Evolutionary conservation across 306 rosid species (phyloP).

Genomic region (Clitoria ternatea): DNA sequence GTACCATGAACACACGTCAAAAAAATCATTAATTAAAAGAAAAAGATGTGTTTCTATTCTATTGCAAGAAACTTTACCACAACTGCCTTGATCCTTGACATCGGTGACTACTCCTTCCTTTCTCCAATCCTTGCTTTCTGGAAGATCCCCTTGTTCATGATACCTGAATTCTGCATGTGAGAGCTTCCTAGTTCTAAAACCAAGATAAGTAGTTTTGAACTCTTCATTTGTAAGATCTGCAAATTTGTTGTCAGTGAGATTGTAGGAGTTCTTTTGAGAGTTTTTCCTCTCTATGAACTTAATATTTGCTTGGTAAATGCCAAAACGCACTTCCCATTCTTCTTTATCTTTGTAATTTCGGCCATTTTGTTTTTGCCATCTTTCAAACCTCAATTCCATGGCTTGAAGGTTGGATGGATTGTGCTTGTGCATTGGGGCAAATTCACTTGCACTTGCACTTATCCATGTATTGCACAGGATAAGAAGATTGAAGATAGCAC

Average conservation of each 20-base stretch:
- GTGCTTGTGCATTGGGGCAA: constrained; percentile 9
- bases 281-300: constrained; percentile 42
- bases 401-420: not conserved
- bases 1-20: too few species aligned
- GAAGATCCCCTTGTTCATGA: constrained; percentile 22
- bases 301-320: constrained; percentile 53
- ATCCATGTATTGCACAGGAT: constrained; percentile 31
- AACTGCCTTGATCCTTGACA: constrained; percentile 66
- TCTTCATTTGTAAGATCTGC: constrained; percentile 67
- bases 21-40: too few species aligned
- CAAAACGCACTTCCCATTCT: constrained; percentile 49
- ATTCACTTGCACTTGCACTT: constrained; percentile 32
- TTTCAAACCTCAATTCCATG: constrained; percentile 46
- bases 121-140: constrained; percentile 64
- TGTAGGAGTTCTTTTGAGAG: constrained; percentile 49
- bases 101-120: constrained; percentile 52
- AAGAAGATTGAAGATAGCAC: constrained; percentile 34
- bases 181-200: constrained; percentile 8
- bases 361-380: constrained; percentile 42
- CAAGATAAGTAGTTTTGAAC: constrained; percentile 41
- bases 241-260: constrained; percentile 59
- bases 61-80: constrained; percentile 50
- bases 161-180: constrained; percentile 32
- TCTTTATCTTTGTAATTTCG: constrained; percentile 33
- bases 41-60: too few species aligned